phyloP scores from a whole-genome alignment of 345 rosid genomes.

The Eucalyptus regnans region DNA sequence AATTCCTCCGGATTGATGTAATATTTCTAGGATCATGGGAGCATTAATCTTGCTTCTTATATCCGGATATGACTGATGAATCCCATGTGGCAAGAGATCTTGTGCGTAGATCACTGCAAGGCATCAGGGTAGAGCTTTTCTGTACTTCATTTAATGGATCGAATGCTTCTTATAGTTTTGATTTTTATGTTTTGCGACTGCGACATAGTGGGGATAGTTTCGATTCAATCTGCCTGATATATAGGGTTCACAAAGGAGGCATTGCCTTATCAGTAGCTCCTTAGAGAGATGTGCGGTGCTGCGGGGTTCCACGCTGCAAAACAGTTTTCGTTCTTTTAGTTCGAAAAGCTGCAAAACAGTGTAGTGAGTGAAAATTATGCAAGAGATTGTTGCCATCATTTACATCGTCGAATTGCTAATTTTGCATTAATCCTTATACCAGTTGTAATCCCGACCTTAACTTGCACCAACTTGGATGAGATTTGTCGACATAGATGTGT shows the following conservation, averaged over 20 bases:
- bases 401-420: neutral
- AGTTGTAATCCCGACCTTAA: neutral
- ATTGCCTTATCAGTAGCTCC: neutral
- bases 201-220: neutral
- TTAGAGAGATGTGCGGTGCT: neutral
- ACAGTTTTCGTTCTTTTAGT: neutral
- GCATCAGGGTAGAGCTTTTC: neutral
- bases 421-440: neutral
- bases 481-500: neutral
- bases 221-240: neutral
- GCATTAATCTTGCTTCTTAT: neutral
- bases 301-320: neutral
- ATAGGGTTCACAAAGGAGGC: neutral
- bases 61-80: neutral
- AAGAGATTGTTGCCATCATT: neutral
- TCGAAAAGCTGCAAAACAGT: neutral
- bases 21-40: neutral
- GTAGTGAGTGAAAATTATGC: neutral
- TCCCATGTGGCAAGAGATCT: neutral
- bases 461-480: neutral
- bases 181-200: neutral
- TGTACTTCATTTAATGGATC: neutral
- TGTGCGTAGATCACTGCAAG: neutral
- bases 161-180: neutral
- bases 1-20: neutral